Evolutionary conservation across 2,329 filamentous ascomycete genomes (phyloP).

Genomic region (Xylariaceae sp.): DNA sequence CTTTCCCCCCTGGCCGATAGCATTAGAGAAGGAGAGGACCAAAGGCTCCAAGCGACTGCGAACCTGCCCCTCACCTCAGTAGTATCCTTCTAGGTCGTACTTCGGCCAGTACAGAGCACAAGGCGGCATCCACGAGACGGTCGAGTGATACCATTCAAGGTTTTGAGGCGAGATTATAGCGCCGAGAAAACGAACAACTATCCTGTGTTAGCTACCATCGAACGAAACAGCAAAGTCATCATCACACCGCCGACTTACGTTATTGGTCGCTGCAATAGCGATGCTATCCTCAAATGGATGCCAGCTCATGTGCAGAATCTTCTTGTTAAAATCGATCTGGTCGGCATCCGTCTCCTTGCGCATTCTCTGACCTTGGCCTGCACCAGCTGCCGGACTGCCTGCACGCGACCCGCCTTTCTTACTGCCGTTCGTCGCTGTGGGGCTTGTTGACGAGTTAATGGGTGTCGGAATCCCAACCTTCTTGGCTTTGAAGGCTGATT

Average conservation of each 20-base stretch:
- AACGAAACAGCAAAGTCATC: neutral
- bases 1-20: too few species aligned
- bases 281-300: slow-evolving; percentile 99
- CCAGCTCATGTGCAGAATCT: slow-evolving; percentile 99
- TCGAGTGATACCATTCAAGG: neutral
- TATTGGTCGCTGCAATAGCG: slow-evolving; percentile 98
- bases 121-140: neutral
- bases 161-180: slow-evolving; percentile 44
- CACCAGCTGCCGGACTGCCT: slow-evolving; percentile 74
- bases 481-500: slow-evolving; percentile 99
- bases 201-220: slow-evolving; percentile 19
- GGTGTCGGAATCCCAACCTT: slow-evolving; percentile 97
- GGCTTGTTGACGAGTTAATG: slow-evolving; percentile 79
- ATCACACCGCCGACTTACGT: slow-evolving; percentile 63
- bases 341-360: slow-evolving; percentile 98
- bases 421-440: slow-evolving; percentile 63
- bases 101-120: neutral
- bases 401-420: slow-evolving; percentile 90
- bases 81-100: too few species aligned
- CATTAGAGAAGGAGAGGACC: too few species aligned
- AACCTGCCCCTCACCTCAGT: too few species aligned
- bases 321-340: slow-evolving; percentile 99
- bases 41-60: too few species aligned
- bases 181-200: slow-evolving; percentile 77
- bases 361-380: slow-evolving; percentile 86